phyloP scores from a whole-genome alignment of 345 rosid genomes.

The Arabis hirsuta region DNA sequence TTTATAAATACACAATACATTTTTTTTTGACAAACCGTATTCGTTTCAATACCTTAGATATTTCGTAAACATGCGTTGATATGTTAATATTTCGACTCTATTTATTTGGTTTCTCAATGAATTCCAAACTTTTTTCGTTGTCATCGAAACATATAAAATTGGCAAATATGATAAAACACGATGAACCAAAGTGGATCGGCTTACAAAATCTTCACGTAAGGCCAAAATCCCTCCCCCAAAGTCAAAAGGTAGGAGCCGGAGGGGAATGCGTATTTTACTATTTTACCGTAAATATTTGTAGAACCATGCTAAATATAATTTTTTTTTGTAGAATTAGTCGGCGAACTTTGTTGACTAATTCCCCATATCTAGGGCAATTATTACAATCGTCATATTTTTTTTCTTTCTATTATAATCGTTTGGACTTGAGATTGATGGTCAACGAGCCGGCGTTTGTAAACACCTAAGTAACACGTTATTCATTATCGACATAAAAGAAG shows the following conservation, averaged over 20 bases:
- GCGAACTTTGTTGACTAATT: conserved; percentile 38
- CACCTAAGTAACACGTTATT: too few species aligned
- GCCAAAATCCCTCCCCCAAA: not conserved
- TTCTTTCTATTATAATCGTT: too few species aligned
- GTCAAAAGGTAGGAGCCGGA: conserved; percentile 29
- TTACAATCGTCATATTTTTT: not conserved
- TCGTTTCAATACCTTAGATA: too few species aligned
- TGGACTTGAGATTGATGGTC: too few species aligned
- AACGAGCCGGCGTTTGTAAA: too few species aligned
- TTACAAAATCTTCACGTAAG: not conserved
- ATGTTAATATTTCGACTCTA: not conserved
- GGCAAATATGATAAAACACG: not conserved
- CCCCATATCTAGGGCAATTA: not conserved
- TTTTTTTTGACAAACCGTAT: too few species aligned
- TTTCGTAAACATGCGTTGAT: too few species aligned
- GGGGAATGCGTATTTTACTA: conserved; percentile 6
- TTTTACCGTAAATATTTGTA: not conserved
- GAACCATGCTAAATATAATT: not conserved
- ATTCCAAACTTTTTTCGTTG: not conserved
- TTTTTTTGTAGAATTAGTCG: not conserved
- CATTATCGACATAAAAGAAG: too few species aligned
- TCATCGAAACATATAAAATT: not conserved
- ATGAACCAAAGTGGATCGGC: conserved; percentile 9
- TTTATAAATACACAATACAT: too few species aligned
- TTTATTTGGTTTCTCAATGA: not conserved